phyloP scores from a whole-genome alignment of 2,329 filamentous ascomycete species.

The Talaromyces sp. region DNA sequence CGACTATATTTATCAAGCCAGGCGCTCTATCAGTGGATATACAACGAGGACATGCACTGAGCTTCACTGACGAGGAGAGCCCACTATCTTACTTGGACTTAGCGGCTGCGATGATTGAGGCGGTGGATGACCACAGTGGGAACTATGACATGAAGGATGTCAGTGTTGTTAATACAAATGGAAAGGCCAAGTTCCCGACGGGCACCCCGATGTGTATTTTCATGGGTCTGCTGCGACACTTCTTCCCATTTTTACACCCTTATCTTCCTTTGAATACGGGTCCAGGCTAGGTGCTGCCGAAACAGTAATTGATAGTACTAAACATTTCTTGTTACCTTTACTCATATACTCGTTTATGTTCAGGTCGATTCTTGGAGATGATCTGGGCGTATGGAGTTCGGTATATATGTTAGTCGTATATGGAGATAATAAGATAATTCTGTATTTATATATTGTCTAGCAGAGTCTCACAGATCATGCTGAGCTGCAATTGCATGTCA shows the following conservation, averaged over 20 bases:
- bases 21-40: conserved; percentile 24
- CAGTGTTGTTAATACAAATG: conserved; percentile 25
- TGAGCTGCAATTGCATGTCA: no score
- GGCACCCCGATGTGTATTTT: conserved; percentile 34
- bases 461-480: no score
- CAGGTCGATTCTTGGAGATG: no score
- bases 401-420: no score
- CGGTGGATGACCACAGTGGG: conserved; percentile 35
- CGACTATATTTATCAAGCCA: conserved; percentile 26
- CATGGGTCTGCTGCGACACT: conserved; percentile 31
- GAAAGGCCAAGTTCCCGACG: conserved; percentile 34
- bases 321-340: no score
- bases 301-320: no score
- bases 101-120: conserved; percentile 50
- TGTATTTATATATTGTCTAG: no score
- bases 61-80: conserved; percentile 35
- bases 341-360: no score
- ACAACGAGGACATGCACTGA: conserved; percentile 41
- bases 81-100: conserved; percentile 46
- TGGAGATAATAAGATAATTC: no score
- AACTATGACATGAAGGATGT: conserved; percentile 24
- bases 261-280: no score
- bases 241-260: conserved; percentile 33
- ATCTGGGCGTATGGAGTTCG: no score
- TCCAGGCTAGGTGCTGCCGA: no score